Evolutionary conservation across 192 early-diverging fungal genomes (phyloP), one percentile per base, ranked within the genome.

Genomic region (Pecoramyces ruminantium): DNA sequence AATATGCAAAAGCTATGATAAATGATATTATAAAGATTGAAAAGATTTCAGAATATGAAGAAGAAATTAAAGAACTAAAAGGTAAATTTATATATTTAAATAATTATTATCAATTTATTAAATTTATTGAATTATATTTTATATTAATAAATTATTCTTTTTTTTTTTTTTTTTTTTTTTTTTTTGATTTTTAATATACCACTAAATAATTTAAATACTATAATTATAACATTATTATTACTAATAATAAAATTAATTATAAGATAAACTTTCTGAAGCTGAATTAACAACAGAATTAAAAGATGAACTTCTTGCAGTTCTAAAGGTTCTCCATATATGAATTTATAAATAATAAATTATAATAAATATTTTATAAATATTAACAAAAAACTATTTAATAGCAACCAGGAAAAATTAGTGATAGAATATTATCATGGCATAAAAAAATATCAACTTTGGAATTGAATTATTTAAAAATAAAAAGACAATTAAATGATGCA

Each of bases 351-450:
- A n/a, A n/a, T n/a, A n/a, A n/a, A n/a, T n/a, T n/a, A n/a, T n/a
- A n/a, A n/a, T n/a, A n/a, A n/a, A n/a, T n/a, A n/a, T n/a, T n/a
- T n/a, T n/a, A n/a, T n/a, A n/a, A n/a, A n/a, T n/a, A n/a, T n/a
- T n/a, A n/a, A n/a, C n/a, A n/a, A n/a, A n/a, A n/a, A n/a, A n/a
- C n/a, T n/a, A n/a, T n/a, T n/a, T n/a, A n/a, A 14, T n/a, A 67
- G 51, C 51, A 82, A 25, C 9, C 78, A 4, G 51, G 82, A 13
- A 80, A 38, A 13, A 82, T 78, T 25, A 79, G 82, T 18, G 81
- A 87, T 30, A 79, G 85, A 29, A 81, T 90, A n/a, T 77, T 83
- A 29, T 78, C 80, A 18, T 90, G 88, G 88, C 88, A 90, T 51
- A 81, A 78, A 18, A 89, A 88, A 28, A 86, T 90, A 82, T 58